Evolutionary conservation across 148 eudicot genomes (phyloP).

Genomic region (Cornus florida): DNA sequence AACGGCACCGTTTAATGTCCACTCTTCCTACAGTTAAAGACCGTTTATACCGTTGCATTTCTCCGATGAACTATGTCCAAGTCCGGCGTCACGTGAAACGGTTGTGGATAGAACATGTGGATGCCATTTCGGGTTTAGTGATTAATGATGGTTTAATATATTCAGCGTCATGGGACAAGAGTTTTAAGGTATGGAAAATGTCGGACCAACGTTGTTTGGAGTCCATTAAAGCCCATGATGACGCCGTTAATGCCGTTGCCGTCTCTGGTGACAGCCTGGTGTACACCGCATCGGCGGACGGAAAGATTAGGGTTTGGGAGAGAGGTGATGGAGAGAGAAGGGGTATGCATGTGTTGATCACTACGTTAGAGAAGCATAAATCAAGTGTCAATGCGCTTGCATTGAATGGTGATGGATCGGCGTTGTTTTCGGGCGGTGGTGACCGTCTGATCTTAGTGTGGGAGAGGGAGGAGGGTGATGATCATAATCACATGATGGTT

Average conservation of each 20-base stretch:
- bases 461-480: constrained; percentile 24
- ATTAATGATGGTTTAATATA: constrained; percentile 26
- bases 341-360: constrained; percentile 14
- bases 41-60: constrained; percentile 18
- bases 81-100: constrained; percentile 31
- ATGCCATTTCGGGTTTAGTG: constrained; percentile 39
- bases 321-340: not conserved
- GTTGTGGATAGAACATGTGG: constrained; percentile 43
- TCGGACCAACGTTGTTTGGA: constrained; percentile 35
- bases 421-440: constrained; percentile 34
- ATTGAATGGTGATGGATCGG: constrained; percentile 27
- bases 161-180: constrained; percentile 48
- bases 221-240: constrained; percentile 38
- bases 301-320: constrained; percentile 32
- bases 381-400: constrained; percentile 43
- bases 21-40: constrained; percentile 36
- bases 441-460: constrained; percentile 31
- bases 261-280: constrained; percentile 21
- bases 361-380: constrained; percentile 18
- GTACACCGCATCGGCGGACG: constrained; percentile 41
- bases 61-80: constrained; percentile 28
- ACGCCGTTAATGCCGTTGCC: constrained; percentile 37
- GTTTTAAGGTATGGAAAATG: constrained; percentile 33
- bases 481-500: constrained; percentile 26
- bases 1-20: constrained; percentile 32